Evolutionary conservation across 2,329 filamentous ascomycete genomes (phyloP).

Genomic region (Aspergillus candidus): DNA sequence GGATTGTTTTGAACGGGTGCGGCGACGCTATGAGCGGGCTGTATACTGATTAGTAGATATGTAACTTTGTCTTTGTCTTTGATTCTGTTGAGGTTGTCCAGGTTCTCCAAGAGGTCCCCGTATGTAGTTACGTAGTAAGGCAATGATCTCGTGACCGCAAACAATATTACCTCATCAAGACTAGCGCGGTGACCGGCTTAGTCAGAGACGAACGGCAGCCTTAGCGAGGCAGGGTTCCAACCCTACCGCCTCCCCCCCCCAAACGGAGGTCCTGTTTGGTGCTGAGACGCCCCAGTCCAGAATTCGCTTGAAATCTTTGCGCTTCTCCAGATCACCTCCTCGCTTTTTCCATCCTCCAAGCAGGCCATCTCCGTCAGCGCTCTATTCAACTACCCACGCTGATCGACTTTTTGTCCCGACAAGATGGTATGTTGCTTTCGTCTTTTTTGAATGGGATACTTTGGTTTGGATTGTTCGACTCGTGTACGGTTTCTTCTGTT

Average conservation of each 20-base stretch:
- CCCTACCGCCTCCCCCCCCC: constrained; percentile 23
- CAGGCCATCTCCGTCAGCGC: constrained; percentile 40
- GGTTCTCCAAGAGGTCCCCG: too few relatives aligned
- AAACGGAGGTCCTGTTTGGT: constrained; percentile 16
- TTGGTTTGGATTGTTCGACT: neutral
- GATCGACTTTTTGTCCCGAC: constrained; percentile 37
- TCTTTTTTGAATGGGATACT: constrained; percentile 2
- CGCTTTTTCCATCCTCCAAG: constrained; percentile 27
- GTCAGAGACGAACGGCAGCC: constrained; percentile 17
- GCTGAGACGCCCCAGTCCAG: constrained; percentile 16
- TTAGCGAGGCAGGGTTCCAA: constrained; percentile 35
- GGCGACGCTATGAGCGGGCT: too few relatives aligned
- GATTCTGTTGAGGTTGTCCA: too few relatives aligned
- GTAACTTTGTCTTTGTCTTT: too few relatives aligned
- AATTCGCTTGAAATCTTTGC: constrained; percentile 32
- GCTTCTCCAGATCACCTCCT: constrained; percentile 28
- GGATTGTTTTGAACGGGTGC: too few relatives aligned
- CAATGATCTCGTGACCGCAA: neutral
- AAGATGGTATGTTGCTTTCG: constrained; percentile 37
- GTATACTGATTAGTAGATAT: too few relatives aligned
- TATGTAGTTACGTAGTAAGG: too few relatives aligned
- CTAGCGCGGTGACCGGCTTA: too few relatives aligned
- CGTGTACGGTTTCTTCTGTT: too few relatives aligned
- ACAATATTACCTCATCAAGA: neutral
- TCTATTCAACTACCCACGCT: constrained; percentile 34